These are phyloP conservation scores for Populus davidiana DNA, from an alignment of 345 rosid species.

Conservation along the genomic window DNA sequence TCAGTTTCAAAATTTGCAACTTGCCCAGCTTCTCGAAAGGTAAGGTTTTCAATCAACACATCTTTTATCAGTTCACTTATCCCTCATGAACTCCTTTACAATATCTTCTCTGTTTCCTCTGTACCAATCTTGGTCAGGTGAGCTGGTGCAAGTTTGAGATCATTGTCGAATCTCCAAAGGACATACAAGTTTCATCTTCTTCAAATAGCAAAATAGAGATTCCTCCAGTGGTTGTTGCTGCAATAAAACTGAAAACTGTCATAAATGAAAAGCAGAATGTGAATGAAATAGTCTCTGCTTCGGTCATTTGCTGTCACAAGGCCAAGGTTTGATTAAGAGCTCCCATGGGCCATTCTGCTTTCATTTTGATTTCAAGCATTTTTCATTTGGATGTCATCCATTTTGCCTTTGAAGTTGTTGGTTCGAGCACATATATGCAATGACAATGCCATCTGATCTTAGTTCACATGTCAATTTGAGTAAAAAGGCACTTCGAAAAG, in stretches of 20 bases:
- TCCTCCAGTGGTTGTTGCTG: constrained; percentile 86
- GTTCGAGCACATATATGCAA: background rate
- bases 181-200: constrained; percentile 47
- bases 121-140: constrained; percentile 49
- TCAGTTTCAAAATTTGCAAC: constrained; percentile 68
- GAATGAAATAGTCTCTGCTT: constrained; percentile 87
- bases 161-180: constrained; percentile 63
- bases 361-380: background rate
- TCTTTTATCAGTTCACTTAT: constrained; percentile 10
- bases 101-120: constrained; percentile 16
- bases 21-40: constrained; percentile 70
- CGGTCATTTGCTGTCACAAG: constrained; percentile 83
- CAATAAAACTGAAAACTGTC: constrained; percentile 84
- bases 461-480: constrained; percentile 11
- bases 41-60: constrained; percentile 34
- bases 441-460: background rate
- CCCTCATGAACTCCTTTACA: constrained; percentile 6
- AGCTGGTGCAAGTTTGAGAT: constrained; percentile 99
- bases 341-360: constrained; percentile 13
- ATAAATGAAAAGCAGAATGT: constrained; percentile 75
- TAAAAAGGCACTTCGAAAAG: background rate
- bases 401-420: background rate
- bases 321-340: constrained; percentile 71
- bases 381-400: background rate
- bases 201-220: constrained; percentile 48